Base-by-base conservation (phyloP, 495 filamentous ascomycete genomes). In the Monascus purpureus region DNA sequence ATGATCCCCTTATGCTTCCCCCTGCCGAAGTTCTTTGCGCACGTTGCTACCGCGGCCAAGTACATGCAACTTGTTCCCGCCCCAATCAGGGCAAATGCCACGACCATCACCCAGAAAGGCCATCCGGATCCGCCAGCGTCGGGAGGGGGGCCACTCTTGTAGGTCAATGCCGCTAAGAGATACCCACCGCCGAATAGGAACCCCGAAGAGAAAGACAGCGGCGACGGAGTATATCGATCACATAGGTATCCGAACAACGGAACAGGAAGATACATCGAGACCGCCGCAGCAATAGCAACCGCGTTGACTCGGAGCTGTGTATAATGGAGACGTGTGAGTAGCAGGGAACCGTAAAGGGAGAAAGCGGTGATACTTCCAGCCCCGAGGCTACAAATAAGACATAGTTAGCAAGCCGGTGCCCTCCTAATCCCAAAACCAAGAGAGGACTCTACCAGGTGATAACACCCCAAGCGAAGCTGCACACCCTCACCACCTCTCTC, bases 11-110 rank as follows among this genome's bases (percentile, higher is more conserved):
- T 80, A 43, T 92, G 73, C 47, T 78, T 85, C 2, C 86, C 82
- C 24, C 77, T 65, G 13, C 88, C 83, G 52, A 96, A 95, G 54
- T 94, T 96, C 72, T 97, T 97, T 15, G 88, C 90, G 38, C 85
- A 93, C 2, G 87, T 93, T 14, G 90, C 85, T 17, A 97, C 79
- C 0, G 82, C 80, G 22, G 72, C 67, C 16, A 95, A 50, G 49
- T 96, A 95, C 77, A 96, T 82, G 45, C 68, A 68, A 38, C 77
- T 76, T 0, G 90, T 95, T 4, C 76, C 88, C 39, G 75, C 69
- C 1, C 90, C 90, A 29, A 95, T 72, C 6, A 61, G 59, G 13
- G 82, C 66, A 43, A 97, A 97, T 1, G 82, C 81, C 31, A 80
- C 33, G 2, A 93, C 52, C 90, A 97, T 93, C 37, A 80, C 59